Conservation (phyloP, 2,329 filamentous ascomycete genomes). For the Microdochium paspali region DNA sequence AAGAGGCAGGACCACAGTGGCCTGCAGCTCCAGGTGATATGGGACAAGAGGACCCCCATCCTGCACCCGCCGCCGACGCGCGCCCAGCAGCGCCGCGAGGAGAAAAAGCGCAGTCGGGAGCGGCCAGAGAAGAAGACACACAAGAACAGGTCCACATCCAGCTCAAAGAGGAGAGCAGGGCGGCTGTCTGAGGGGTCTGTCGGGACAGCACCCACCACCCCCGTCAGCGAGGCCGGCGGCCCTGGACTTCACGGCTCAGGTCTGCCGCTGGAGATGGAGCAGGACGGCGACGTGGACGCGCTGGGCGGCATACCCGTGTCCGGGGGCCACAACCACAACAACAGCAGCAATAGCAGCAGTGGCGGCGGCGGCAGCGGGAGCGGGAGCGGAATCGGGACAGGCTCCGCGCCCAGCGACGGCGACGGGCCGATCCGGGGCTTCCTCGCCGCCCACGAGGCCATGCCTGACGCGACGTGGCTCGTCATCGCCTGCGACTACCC, state of each 20-base stretch:
- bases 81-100: neutral
- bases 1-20: neutral
- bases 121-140: neutral
- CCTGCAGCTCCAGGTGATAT: conserved; percentile 2
- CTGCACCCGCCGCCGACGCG: neutral
- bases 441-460: conserved; percentile 16
- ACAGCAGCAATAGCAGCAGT: too few relatives aligned
- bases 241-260: too few relatives aligned
- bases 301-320: neutral
- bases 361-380: too few relatives aligned
- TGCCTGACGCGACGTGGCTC: conserved; percentile 18
- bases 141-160: neutral
- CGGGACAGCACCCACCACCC: neutral
- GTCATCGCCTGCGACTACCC: conserved; percentile 24
- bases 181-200: neutral
- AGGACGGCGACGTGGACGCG: neutral
- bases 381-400: too few relatives aligned
- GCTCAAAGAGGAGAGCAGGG: neutral
- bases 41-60: neutral
- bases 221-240: neutral
- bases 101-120: neutral
- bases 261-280: neutral
- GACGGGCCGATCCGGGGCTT: conserved; percentile 10
- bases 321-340: too few relatives aligned
- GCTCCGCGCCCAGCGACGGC: neutral